A percentile compares a stretch with the other conserved stretches of the same genome.
Conservation (phyloP, 805 yeast species). For the Candida sphagnicola region DNA sequence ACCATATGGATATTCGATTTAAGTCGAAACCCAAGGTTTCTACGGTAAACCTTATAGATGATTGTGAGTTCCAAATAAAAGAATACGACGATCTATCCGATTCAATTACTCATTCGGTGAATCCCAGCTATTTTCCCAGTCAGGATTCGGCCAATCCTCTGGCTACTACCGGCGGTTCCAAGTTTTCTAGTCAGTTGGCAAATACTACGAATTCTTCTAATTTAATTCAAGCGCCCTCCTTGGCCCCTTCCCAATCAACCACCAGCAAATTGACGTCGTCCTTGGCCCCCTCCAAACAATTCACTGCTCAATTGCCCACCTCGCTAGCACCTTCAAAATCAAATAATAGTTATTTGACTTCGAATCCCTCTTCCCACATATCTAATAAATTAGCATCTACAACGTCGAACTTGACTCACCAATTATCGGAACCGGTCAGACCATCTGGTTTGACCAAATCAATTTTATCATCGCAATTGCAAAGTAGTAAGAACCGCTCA, state of each 20-base stretch:
- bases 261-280: not conserved
- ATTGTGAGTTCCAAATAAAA: conserved; percentile 15
- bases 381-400: too few relatives aligned
- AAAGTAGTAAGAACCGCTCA: not conserved
- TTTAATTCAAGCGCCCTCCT: not conserved
- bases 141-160: not conserved
- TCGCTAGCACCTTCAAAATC: not conserved
- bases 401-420: not conserved
- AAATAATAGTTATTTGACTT: too few relatives aligned
- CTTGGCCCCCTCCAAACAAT: not conserved
- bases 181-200: not conserved
- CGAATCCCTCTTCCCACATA: not conserved
- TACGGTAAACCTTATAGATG: conserved; percentile 24
- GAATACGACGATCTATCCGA: not conserved
- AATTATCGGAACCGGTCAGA: not conserved
- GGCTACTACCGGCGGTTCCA: not conserved
- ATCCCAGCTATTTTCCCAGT: not conserved
- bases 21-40: conserved; percentile 39
- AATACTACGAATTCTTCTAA: not conserved
- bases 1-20: conserved; percentile 35
- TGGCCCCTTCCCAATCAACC: not conserved
- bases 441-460: not conserved
- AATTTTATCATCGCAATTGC: conserved; percentile 3
- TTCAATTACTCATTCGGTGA: not conserved
- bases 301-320: too few relatives aligned